Conservation (phyloP, 2,329 filamentous ascomycete species). For the Claviceps lovelessii region DNA sequence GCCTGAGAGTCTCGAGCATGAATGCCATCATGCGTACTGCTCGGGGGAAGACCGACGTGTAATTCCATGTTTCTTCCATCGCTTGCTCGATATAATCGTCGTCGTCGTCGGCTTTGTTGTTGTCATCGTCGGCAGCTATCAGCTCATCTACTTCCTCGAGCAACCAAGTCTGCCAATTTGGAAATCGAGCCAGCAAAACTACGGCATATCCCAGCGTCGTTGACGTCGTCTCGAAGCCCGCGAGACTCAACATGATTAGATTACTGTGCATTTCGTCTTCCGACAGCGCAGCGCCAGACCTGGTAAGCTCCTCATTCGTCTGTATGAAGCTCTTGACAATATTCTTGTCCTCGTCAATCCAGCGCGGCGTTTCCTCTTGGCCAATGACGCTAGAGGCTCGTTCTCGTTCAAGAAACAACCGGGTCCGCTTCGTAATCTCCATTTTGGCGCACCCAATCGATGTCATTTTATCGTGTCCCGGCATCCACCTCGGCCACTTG, state of each 20-base stretch:
- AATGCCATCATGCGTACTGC: slow-evolving; percentile 13
- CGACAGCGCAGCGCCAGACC: slow-evolving; percentile 2
- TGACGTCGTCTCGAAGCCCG: slow-evolving; percentile 35
- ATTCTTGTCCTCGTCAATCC: not conserved
- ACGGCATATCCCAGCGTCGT: slow-evolving; percentile 35
- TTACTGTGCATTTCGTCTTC: slow-evolving; percentile 18
- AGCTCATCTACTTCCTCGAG: slow-evolving; percentile 29
- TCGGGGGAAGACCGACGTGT: slow-evolving; percentile 28
- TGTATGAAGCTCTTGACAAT: not conserved
- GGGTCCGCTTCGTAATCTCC: not conserved
- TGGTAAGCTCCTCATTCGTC: not conserved
- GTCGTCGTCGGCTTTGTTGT: too few species aligned
- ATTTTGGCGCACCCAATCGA: not conserved
- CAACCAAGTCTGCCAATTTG: slow-evolving; percentile 37
- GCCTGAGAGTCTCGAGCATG: slow-evolving; percentile 2
- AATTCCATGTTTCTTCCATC: slow-evolving; percentile 20
- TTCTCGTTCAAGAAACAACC: not conserved
- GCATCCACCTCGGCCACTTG: not conserved
- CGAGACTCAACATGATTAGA: slow-evolving; percentile 30
- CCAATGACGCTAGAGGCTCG: not conserved
- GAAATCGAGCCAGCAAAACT: slow-evolving; percentile 29
- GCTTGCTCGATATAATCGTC: not conserved
- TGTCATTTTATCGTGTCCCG: not conserved
- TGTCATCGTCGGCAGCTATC: slow-evolving; percentile 3
- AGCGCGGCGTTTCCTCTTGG: not conserved